These are phyloP conservation scores for Hyaloscypha bicolor DNA, from an alignment of 495 filamentous ascomycete species.

Conservation along the genomic window DNA sequence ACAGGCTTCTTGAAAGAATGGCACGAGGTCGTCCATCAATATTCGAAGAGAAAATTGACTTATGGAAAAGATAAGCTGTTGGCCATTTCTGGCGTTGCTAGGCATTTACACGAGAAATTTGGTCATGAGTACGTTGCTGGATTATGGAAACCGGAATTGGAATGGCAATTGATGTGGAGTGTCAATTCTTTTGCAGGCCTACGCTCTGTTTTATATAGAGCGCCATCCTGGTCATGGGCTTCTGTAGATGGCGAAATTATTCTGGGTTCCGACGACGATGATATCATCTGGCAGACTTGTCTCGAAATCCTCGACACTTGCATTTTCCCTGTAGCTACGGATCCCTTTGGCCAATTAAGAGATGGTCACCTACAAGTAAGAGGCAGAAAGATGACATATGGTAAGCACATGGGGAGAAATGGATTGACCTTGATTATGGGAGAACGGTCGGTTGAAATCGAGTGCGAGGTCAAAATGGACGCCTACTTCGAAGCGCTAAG, in stretches of 20 bases:
- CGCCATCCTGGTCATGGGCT: slow-evolving; percentile 15
- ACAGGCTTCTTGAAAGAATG: slow-evolving; percentile 4
- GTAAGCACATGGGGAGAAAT: neutral
- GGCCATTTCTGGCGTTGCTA: slow-evolving; percentile 17
- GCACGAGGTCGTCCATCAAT: slow-evolving; percentile 1
- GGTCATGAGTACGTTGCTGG: slow-evolving; percentile 13
- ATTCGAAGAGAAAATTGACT: slow-evolving; percentile 10
- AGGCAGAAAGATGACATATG: slow-evolving; percentile 1
- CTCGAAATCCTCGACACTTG: neutral
- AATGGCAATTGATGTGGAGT: slow-evolving; percentile 10
- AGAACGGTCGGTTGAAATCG: neutral
- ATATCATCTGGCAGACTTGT: neutral
- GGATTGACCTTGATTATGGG: neutral
- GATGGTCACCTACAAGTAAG: neutral
- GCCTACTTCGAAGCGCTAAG: neutral
- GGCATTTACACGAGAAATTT: neutral
- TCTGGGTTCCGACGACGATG: neutral
- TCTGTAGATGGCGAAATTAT: neutral
- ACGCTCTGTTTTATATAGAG: neutral
- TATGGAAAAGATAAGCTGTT: slow-evolving; percentile 10
- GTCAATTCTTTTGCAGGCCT: neutral
- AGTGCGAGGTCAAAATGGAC: neutral
- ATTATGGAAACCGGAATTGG: slow-evolving; percentile 5
- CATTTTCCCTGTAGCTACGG: slow-evolving; percentile 1
- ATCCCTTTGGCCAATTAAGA: neutral